Base-by-base conservation (phyloP, 2,329 filamentous ascomycete genomes). In the Huntiella abstrusa region DNA sequence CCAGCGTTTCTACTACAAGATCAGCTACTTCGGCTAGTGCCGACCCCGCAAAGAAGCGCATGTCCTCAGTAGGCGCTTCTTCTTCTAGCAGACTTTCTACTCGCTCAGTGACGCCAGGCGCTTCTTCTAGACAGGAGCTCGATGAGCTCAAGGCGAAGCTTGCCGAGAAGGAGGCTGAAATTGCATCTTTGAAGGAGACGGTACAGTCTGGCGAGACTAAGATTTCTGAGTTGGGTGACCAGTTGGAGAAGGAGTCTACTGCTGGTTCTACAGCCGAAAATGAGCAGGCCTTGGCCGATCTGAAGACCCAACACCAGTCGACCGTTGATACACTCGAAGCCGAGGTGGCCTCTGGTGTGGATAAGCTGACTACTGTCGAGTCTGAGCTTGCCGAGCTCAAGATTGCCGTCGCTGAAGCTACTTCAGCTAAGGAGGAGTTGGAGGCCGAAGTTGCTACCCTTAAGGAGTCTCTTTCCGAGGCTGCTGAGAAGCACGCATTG, bases 81-180 rank as follows among this genome's bases (percentile, higher is more conserved):
- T 51, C 62, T 3, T 47, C 63, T 45, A 67, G 70, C 52, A 47
- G 48, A 50, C 45, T 64, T 66, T 19, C 55, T 19, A 44, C 39
- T 22, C 48, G 48, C 4, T 50, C 48, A 10, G 48, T 47, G 12
- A 54, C 63, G 12, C 57, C 56, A 7, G 58, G 60, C 13, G 60
- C 62, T 37, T 58, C 64, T 33, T 62, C 65, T 5, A 57, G 66
- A 15, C 77, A 73, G 59, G 73, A 75, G 54, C 61, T 73, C 3
- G 74, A 78, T 43, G 68, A 73, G 40, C 63, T 80, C 38, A 78
- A 74, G 61, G 58, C 64, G 5, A 76, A 77, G 59, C 62, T 80
- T 16, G 63, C 65, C 4, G 66, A 71, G 32, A 74, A 71, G 51
- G 73, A 78, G 54, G 58, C 65, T 5, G 70, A 76, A 54, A 69